Base-by-base conservation (phyloP, 805 yeast genomes). In the Wickerhamiella sorbophila region DNA sequence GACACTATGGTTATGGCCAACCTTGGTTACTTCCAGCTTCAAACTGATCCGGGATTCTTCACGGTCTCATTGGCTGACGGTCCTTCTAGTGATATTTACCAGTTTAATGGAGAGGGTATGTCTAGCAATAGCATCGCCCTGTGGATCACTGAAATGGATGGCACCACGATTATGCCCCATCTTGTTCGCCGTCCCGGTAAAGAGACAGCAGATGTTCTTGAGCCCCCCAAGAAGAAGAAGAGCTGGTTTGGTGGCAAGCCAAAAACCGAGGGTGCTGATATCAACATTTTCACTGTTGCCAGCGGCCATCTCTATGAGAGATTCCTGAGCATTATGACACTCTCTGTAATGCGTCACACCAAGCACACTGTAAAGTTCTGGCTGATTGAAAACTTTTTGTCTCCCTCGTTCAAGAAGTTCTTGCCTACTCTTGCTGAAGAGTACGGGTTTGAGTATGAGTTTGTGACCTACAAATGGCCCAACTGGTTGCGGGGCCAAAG, bases 391-490 rank as follows among this genome's bases (percentile, higher is more conserved):
- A 79, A 82, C 57, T 84, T 74, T 54, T 65, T 84, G 67, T 78
- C 93, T 19, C 77, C 86, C 32, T 62, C 73, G 3, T 75, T 87
- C 53, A 76, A 72, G 54, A 54, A 62, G 22, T 70, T 74, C 38
- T 54, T 84, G n/a, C 81, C 84, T 0, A 48, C 53, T 14, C 53
- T 84, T 42, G 77, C 93, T 0, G 57, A 63, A 15, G 55, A 70
- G 41, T 73, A 71, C 53, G 74, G 75, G 1, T 80, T 83, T 53
- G 70, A 78, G 38, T 82, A 77, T 53, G 88, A 85, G 52, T 60
- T 85, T 36, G 66, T 91, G n/a, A 74, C 80, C 1, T 88, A 82
- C 58, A 79, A 80, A 48, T 88, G 98, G 98, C 98, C 98, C 12
- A 58, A 66, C 8, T 88, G 96, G 94, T 64, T 88, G 17, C 70